Base-by-base conservation (phyloP, 2,329 filamentous ascomycete species). In the Colletotrichum cuscutae region DNA sequence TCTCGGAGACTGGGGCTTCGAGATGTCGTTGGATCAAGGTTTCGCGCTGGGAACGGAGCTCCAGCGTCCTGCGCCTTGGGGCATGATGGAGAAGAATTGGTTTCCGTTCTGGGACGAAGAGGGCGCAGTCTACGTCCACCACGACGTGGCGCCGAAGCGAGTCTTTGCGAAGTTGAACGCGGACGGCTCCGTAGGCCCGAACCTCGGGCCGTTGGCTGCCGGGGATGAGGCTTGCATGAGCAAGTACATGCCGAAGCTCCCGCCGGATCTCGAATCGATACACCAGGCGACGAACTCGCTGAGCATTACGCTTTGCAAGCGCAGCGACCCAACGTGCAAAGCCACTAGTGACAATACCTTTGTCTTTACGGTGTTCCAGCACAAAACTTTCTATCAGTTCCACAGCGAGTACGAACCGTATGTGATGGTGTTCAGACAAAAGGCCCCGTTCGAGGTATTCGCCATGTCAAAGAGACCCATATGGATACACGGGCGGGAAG, bases 271-370 rank as follows among this genome's bases (percentile, higher is more conserved):
- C 26, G 86, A 89, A 77, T 86, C 83, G 0, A 85, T 90, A 35
- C 89, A 91, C 76, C 89, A 91, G 77, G 86, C 89, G 6, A 90
- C 88, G 24, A 91, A 91, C 77, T 89, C 88, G 2, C 81, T 91
- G 0, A 79, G 84, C 1, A 79, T 91, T 49, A 91, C 89, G 2
- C 80, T 90, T 65, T 91, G 89, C 80, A 79, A 80, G 9, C 83
- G 86, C 2, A 75, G 80, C 2, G 88, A 90, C 56, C 75, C 80
- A 0, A 65, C 22, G 0, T 91, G 89, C 77, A 61, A 77, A 0
- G 78, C 83, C 0, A 80, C 81, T 56, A 81, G 83, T 6, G 74
- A 73, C 24, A 90, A 90, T 76, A 91, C 89, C 0, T 89, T 89
- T 77, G 80, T 90, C 71, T 79, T 91, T 60, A 83, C 82, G 5